Evolutionary conservation across 2,329 filamentous ascomycete genomes (phyloP), one percentile per base, ranked within the genome.

Genomic region (Fusarium lateritium): DNA sequence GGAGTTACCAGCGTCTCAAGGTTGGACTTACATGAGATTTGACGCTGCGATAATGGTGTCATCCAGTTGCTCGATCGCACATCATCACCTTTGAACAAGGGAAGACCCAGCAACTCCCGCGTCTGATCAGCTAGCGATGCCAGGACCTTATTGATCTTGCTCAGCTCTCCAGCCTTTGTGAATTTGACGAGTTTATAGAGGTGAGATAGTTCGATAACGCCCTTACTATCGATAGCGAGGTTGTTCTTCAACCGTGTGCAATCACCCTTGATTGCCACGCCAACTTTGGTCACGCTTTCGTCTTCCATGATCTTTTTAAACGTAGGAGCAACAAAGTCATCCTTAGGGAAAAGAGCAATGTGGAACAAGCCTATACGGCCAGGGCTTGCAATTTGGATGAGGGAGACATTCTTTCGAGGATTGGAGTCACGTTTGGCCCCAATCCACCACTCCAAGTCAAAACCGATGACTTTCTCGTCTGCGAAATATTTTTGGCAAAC

Each of bases 401-500:
- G 79, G 0, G 92, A 94, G 8, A 97, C 87, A 64, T 94, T 93
- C 52, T 86, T 83, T 68, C 92, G 91, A 6, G 89, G 80, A 5
- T 84, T 83, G 4, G 84, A 77, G 9, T 68, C 72, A 21, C 77
- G 83, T 7, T 76, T 81, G 1, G 88, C 84, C 7, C 85, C 81
- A 2, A 83, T 69, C 53, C 88, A 84, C 94, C 95, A 98, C 81
- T 98, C 95, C 65, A 98, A 85, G 74, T 98, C 94, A 65, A 98
- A 94, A 0, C 94, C 94, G n/a, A 98, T 77, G 3, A 97, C 79
- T 39, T 88, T 83, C 73, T 96, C 89, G 26, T 85, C 70, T 39
- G 89, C 75, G 71, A 98, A 97, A 59, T 91, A 84, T 59, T 86
- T 78, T 62, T 88, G 78, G 61, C 88, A 83, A 9, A 92, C 85